Base-by-base conservation (phyloP, 768 basidiomycete genomes). In the Termitomyces eurrhizus region DNA sequence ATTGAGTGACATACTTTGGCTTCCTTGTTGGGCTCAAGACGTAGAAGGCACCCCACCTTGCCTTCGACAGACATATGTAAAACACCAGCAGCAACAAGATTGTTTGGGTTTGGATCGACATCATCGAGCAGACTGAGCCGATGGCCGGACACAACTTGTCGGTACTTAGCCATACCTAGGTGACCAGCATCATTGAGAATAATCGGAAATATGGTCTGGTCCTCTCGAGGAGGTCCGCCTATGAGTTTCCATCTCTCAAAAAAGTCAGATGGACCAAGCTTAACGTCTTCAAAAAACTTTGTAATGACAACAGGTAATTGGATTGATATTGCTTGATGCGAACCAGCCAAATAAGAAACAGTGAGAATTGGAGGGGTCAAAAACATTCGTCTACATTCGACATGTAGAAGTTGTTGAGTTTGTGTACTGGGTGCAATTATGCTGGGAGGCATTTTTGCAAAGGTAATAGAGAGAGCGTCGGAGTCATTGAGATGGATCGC, bases 241-340 rank as follows among this genome's bases (percentile, higher is more conserved):
- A 98, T 98, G 66, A 97, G 76, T 73, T 94, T 95, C 97, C 97
- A 99, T 55, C 97, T 80, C 73, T 98, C 95, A 74, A 98, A 99
- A 81, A 98, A 99, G 66, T 97, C 92, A 0, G 83, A 76, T 62
- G 83, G 80, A 12, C 84, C 86, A 37, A 99, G 83, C 67, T 87
- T 89, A 64, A 98, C 95, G 29, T 92, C 91, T 69, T 97, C 96
- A 58, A 98, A 83, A 74, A 99, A 99, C 73, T 96, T 94, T 44
- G 89, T 89, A 58, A 97, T 68, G 48, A 92, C 83, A 64, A 99
- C 85, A 12, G 97, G 97, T 29, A 99, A 79, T 52, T 87, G 85
- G 59, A 98, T 74, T 11, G 89, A 86, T 56, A 95, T 78, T 7
- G 91, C 86, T 70, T 96, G 94, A 66, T 95, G 89, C 9, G 95